Evolutionary conservation across 1,284 basidiomycete genomes (phyloP), one percentile per base, ranked within the genome.

Genomic region (Cutaneotrichosporon dermatis): DNA sequence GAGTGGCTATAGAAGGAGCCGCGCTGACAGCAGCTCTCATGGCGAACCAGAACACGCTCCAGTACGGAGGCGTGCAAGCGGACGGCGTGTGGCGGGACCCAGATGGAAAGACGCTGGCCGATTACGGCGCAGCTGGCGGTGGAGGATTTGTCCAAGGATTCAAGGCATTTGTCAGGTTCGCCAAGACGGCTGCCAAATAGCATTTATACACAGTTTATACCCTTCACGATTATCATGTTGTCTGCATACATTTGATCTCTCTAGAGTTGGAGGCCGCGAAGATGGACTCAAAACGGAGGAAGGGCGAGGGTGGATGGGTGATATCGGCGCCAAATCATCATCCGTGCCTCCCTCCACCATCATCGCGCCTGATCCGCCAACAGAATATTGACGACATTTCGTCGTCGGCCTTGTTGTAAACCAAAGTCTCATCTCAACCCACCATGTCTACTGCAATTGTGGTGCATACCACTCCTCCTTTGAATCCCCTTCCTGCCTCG

Each of bases 21-120:
- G 25, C 25, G 25, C 44, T 60, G n/a, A 57, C 42, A 4, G 25
- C 52, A 70, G 83, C 83, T 2, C 79, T 90, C 15, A 70, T 83
- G 35, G 75, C 83, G 25, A 88, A 88, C 73, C 87, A 90, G 78
- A 87, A 86, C 70, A 89, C 88, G 16, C 80, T 83, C 62, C 70
- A 84, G 51, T 86, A 87, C 62, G 86, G 86, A 35, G 74, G 85
- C n/a, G 84, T 85, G 59, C 78, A 80, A 58, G 77, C 80, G 39
- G 86, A 88, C 57, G 88, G 88, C 0, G 79, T 86, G 55, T 90
- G 88, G 83, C 79, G 86, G 42, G 85, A 88, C 66, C 65, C 76
- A 51, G 75, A 83, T 2, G 85, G 85, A 25, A 80, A 80, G 51
- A 77, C 74, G 43, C 60, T 79, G 41, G 65, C 69, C 36, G 68